Conservation (phyloP, 768 basidiomycete genomes). For the Tremella yokohamensis region DNA sequence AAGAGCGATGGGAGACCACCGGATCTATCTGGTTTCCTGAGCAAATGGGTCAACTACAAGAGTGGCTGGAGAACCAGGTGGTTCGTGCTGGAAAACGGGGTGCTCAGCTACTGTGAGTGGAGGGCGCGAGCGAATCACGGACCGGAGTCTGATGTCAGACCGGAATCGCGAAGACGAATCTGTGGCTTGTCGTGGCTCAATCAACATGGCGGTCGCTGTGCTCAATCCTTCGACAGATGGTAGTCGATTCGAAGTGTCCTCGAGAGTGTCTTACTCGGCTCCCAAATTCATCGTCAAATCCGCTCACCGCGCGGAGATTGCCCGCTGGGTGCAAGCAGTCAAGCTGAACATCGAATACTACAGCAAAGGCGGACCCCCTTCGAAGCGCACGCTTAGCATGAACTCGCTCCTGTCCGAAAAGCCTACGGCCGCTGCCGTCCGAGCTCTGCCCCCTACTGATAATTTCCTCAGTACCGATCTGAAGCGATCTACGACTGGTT, state of each 20-base stretch:
- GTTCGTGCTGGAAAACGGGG: constrained; percentile 84
- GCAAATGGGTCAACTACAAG: constrained; percentile 90
- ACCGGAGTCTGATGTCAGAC: constrained; percentile 57
- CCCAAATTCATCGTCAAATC: constrained; percentile 50
- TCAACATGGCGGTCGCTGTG: constrained; percentile 74
- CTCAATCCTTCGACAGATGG: constrained; percentile 56
- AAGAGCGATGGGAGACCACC: constrained; percentile 42
- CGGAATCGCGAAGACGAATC: constrained; percentile 86
- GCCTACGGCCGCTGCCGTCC: constrained; percentile 8
- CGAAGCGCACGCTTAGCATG: constrained; percentile 15
- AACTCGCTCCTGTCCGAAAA: constrained; percentile 9
- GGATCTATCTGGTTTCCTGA: constrained; percentile 50
- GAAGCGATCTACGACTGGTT: constrained; percentile 25
- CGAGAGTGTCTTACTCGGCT: constrained; percentile 44
- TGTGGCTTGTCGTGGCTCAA: constrained; percentile 77
- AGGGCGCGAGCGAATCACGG: neutral
- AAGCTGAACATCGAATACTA: constrained; percentile 69
- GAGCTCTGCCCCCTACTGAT: constrained; percentile 29
- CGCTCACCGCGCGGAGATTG: constrained; percentile 83
- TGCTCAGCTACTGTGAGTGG: constrained; percentile 59
- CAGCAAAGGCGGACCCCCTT: constrained; percentile 46
- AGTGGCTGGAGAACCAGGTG: constrained; percentile 83
- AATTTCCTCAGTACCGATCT: constrained; percentile 34
- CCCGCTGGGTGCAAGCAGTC: constrained; percentile 79
- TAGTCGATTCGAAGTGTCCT: constrained; percentile 76